Percentiles rank a stretch among this genome's conserved stretches.
Evolutionary conservation across 2,329 filamentous ascomycete species (phyloP).

Genomic region (Nothophoma quercina): DNA sequence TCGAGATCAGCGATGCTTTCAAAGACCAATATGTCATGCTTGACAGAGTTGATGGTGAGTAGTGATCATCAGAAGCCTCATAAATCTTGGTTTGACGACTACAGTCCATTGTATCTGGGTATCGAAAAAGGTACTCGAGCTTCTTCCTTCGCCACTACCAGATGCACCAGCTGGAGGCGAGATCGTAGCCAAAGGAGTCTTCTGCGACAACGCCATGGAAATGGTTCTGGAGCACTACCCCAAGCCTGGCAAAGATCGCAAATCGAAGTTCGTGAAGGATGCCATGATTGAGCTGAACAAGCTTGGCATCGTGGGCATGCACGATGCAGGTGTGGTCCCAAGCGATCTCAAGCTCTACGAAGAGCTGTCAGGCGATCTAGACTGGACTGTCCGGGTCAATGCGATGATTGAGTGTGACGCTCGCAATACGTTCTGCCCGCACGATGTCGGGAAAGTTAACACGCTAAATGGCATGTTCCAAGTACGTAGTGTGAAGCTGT

Average conservation of each 20-base stretch:
- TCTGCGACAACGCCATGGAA: slow-evolving; percentile 78
- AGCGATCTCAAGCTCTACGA: slow-evolving; percentile 63
- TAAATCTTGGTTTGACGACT: background rate
- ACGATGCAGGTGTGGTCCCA: slow-evolving; percentile 70
- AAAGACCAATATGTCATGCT: slow-evolving; percentile 70
- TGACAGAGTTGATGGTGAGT: slow-evolving; percentile 66
- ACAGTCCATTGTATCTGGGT: slow-evolving; percentile 72
- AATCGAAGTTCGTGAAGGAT: slow-evolving; percentile 62
- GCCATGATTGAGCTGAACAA: slow-evolving; percentile 70
- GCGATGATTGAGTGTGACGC: slow-evolving; percentile 72
- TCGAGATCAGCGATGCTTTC: slow-evolving; percentile 62
- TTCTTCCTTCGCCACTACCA: slow-evolving; percentile 61
- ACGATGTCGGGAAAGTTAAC: slow-evolving; percentile 56
- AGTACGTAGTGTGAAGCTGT: slow-evolving; percentile 72
- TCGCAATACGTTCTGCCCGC: slow-evolving; percentile 70
- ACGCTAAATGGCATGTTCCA: slow-evolving; percentile 60
- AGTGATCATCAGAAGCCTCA: background rate
- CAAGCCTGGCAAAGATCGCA: slow-evolving; percentile 61
- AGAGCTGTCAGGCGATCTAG: slow-evolving; percentile 58
- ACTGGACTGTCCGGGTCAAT: slow-evolving; percentile 70
- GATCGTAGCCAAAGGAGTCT: slow-evolving; percentile 71
- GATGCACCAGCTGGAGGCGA: slow-evolving; percentile 67
- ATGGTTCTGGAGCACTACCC: slow-evolving; percentile 66
- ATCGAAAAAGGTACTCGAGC: slow-evolving; percentile 67
- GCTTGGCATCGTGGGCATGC: slow-evolving; percentile 72